These are phyloP conservation scores for Phaeosphaeriaceae sp. DNA, from an alignment of 2,329 filamentous ascomycete genomes.

Conservation along the genomic window DNA sequence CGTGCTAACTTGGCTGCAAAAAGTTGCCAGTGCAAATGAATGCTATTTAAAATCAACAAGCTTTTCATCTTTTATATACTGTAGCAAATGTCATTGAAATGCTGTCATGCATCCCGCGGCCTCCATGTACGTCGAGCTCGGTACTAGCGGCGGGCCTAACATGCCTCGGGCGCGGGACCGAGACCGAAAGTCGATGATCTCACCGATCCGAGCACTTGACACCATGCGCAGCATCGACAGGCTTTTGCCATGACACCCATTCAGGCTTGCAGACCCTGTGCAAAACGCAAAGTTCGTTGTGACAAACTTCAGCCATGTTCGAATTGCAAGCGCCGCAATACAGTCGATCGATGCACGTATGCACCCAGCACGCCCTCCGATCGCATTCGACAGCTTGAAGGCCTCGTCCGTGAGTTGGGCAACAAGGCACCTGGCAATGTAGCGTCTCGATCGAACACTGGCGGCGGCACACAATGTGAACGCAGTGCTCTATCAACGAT, in stretches of 20 bases:
- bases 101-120: no score
- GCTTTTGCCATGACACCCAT: neutral
- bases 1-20: no score
- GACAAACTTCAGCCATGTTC: neutral
- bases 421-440: neutral
- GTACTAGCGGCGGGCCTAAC: neutral
- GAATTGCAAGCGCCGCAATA: slow-evolving; percentile 1
- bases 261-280: neutral
- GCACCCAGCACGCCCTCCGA: neutral
- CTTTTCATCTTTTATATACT: no score
- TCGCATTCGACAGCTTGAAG: neutral
- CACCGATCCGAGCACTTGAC: neutral
- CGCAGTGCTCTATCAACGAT: neutral
- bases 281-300: neutral
- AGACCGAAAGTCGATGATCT: neutral
- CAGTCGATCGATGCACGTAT: neutral
- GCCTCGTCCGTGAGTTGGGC: neutral
- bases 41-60: no score
- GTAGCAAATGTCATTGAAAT: neutral
- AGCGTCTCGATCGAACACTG: neutral
- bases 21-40: no score
- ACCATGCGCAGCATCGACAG: no score
- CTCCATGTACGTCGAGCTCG: neutral
- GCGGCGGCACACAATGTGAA: neutral
- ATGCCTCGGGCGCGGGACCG: neutral